Percentiles rank a stretch among this genome's conserved stretches.
These are phyloP conservation scores for Hericium erinaceus DNA, from an alignment of 768 basidiomycete genomes.

Conservation along the genomic window DNA sequence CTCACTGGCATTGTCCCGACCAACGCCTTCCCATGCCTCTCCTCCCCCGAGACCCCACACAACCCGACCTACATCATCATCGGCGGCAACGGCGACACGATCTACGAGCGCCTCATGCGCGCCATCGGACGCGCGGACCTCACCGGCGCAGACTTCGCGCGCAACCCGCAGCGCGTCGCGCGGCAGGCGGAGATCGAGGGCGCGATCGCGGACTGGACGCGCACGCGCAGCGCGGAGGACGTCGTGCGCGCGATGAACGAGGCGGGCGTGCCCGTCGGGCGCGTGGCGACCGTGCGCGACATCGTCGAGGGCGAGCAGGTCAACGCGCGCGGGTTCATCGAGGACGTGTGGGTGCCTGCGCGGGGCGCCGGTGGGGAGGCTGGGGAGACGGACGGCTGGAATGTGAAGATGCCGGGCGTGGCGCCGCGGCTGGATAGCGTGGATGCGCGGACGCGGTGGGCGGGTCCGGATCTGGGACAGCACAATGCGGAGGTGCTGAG, in stretches of 20 bases:
- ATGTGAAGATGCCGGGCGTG: constrained; percentile 57
- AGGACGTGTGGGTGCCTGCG: constrained; percentile 43
- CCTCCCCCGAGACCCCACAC: constrained; percentile 28
- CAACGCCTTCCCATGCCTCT: constrained; percentile 62
- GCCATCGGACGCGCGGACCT: constrained; percentile 52
- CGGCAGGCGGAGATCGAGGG: constrained; percentile 45
- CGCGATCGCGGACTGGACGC: constrained; percentile 56
- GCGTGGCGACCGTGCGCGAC: constrained; percentile 54
- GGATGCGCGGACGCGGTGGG: constrained; percentile 52
- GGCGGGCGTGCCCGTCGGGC: constrained; percentile 55
- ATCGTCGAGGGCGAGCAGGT: constrained; percentile 51
- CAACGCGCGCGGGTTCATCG: constrained; percentile 43
- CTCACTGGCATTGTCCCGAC: constrained; percentile 71
- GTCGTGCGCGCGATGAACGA: constrained; percentile 39
- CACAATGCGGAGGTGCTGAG: constrained; percentile 26
- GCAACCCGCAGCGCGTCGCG: constrained; percentile 33
- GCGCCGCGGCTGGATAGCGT: constrained; percentile 56
- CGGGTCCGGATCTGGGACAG: constrained; percentile 56
- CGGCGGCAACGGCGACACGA: constrained; percentile 62
- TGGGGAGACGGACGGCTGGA: constrained; percentile 37
- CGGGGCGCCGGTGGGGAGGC: constrained; percentile 10
- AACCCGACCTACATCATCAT: constrained; percentile 55
- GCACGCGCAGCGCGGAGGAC: constrained; percentile 37
- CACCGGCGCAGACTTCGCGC: constrained; percentile 39
- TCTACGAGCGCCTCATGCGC: constrained; percentile 60